Base-by-base conservation (phyloP, 768 basidiomycete species). In the Tylopilus plumbeoviolaceoides region DNA sequence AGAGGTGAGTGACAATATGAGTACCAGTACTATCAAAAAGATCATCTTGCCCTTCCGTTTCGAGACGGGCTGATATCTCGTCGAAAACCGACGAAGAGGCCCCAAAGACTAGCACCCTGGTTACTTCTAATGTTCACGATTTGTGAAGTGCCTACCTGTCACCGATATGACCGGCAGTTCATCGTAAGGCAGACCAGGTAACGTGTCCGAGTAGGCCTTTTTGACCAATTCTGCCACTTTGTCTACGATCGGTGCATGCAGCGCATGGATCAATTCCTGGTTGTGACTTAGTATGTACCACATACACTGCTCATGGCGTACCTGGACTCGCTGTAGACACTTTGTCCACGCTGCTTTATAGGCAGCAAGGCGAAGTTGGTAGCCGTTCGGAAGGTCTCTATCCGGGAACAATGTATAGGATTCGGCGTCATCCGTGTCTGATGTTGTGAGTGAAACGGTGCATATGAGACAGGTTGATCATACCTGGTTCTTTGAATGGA, bases 101-200 rank as follows among this genome's bases (percentile, higher is more conserved):
- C 1, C 77, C 71, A 17, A 77, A 71, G 49, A 78, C 80, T 76
- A 53, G n/a, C 15, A 21, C 8, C 21, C 28, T 17, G 6, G 45
- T 64, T 18, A 66, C 35, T 2, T 31, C 30, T 6, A 20, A 50
- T 14, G 31, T 12, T 27, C 15, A 14, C 38, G 12, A 54, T 17
- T 18, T 33, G 14, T 15, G 31, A 15, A 9, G 10, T 46, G 44
- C 78, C 35, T 58, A 85, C 85, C 78, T 47, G 77, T 75, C 28
- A 88, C 71, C 0, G 77, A 72, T 46, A 86, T 72, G 6, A 82
- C 77, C 3, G 85, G 84, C 7, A 88, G 62, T 59, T 89, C 86
- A 5, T 73, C 57, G 44, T 77, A 78, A 0, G 85, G 84, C n/a
- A 85, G 64, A 4, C 81, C 80, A 8, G 78, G 78, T 0, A 86